Percentiles rank a stretch among this genome's conserved stretches.
Evolutionary conservation across 2,329 filamentous ascomycete genomes (phyloP).

Genomic region (Cladophialophora yegresii): DNA sequence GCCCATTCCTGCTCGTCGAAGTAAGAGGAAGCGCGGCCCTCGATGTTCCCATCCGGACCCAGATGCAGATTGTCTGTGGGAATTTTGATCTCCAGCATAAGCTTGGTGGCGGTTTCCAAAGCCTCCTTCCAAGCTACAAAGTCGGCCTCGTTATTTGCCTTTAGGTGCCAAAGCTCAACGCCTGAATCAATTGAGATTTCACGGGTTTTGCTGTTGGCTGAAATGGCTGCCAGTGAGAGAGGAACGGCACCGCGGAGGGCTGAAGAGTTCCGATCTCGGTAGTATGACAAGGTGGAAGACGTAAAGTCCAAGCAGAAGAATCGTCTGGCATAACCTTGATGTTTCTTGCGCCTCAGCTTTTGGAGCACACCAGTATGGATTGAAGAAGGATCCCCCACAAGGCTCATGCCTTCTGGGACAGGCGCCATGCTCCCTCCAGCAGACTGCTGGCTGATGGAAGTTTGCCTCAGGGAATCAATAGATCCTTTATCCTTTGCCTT

Average conservation of each 20-base stretch:
- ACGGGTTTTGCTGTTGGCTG: constrained; percentile 80
- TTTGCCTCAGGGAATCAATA: constrained; percentile 53
- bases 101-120: constrained; percentile 75
- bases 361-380: constrained; percentile 83
- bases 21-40: constrained; percentile 39
- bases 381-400: constrained; percentile 42
- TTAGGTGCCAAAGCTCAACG: constrained; percentile 94
- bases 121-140: constrained; percentile 86
- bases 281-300: constrained; percentile 93
- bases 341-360: constrained; percentile 89
- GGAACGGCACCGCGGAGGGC: constrained; percentile 90
- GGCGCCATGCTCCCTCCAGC: constrained; percentile 17
- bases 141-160: constrained; percentile 77
- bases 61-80: constrained; percentile 40
- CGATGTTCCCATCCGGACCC: constrained; percentile 36
- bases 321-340: constrained; percentile 86
- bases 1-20: constrained; percentile 82
- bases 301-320: constrained; percentile 97
- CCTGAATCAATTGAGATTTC: constrained; percentile 97
- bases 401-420: constrained; percentile 14
- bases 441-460: constrained; percentile 33
- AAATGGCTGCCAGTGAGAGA: constrained; percentile 84
- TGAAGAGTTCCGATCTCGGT: constrained; percentile 89
- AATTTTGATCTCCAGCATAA: constrained; percentile 40
- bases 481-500: constrained; percentile 50